phyloP scores from a whole-genome alignment of 768 basidiomycete species.

The Mycena pura region DNA sequence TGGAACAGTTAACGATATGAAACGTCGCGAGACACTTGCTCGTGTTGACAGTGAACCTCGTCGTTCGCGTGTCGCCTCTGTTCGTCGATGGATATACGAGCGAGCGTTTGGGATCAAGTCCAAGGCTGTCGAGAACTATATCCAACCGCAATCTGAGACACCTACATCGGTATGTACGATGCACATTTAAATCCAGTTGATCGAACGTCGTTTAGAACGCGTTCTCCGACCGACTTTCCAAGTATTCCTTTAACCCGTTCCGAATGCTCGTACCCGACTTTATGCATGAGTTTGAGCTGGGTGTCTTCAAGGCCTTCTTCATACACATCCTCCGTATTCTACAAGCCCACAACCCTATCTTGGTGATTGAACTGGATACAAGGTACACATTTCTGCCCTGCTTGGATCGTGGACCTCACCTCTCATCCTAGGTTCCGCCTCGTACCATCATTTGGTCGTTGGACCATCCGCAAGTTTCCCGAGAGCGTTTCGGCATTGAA shows the following conservation, averaged over 20 bases:
- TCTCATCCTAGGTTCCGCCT: neutral
- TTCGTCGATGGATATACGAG: slow-evolving; percentile 32
- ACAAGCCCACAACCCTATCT: slow-evolving; percentile 11
- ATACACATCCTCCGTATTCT: slow-evolving; percentile 45
- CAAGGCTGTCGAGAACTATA: slow-evolving; percentile 25
- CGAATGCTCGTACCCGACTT: slow-evolving; percentile 41
- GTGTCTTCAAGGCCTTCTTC: slow-evolving; percentile 45
- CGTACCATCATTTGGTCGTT: slow-evolving; percentile 34
- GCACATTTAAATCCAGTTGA: too few relatives aligned
- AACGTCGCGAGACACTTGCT: slow-evolving; percentile 4
- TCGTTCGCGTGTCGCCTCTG: slow-evolving; percentile 19
- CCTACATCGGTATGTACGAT: slow-evolving; percentile 38
- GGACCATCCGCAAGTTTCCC: slow-evolving; percentile 29
- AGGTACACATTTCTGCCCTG: neutral
- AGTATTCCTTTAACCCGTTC: slow-evolving; percentile 33
- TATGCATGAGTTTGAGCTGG: slow-evolving; percentile 49
- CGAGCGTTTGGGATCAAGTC: slow-evolving; percentile 28
- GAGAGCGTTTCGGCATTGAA: slow-evolving; percentile 31
- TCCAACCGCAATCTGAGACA: slow-evolving; percentile 27
- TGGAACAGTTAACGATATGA: slow-evolving; percentile 28
- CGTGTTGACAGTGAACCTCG: slow-evolving; percentile 20
- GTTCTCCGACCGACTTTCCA: slow-evolving; percentile 32
- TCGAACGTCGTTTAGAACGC: too few relatives aligned
- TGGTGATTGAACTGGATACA: slow-evolving; percentile 31
- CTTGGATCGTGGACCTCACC: neutral